phyloP scores from a whole-genome alignment of 768 basidiomycete species.

The Auriscalpium microsporum region DNA sequence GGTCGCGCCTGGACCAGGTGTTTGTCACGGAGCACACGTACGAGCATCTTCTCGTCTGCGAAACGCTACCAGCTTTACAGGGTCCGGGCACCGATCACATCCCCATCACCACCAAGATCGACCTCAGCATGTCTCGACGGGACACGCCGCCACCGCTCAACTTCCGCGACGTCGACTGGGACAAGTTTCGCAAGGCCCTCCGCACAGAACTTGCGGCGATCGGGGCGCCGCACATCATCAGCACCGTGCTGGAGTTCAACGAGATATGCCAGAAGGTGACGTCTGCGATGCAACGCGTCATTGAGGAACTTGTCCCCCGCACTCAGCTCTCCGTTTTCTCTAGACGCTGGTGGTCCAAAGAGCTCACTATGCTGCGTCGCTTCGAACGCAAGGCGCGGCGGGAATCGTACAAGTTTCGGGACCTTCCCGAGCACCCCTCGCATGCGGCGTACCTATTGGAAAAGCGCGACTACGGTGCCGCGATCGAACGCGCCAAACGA shows the following conservation, averaged over 20 bases:
- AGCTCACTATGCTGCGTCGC: neutral
- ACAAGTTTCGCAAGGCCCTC: neutral
- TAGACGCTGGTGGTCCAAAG: slow-evolving; percentile 3
- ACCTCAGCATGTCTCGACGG: neutral
- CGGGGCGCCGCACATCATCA: neutral
- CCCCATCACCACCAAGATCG: neutral
- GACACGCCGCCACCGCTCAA: neutral
- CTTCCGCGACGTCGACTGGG: neutral
- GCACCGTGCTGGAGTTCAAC: neutral
- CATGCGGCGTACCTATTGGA: neutral
- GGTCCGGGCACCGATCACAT: neutral
- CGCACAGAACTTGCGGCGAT: neutral
- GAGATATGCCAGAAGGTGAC: neutral
- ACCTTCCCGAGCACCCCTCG: neutral
- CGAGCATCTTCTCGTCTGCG: neutral
- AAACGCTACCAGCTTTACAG: neutral
- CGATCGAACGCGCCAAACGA: slow-evolving; percentile 15
- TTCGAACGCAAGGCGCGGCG: neutral
- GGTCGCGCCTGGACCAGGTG: neutral
- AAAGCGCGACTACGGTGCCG: slow-evolving; percentile 4
- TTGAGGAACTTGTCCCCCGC: neutral
- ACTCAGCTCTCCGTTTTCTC: neutral
- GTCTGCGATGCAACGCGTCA: neutral
- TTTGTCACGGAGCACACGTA: neutral
- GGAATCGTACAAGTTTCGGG: neutral